Evolutionary conservation across 768 basidiomycete genomes (phyloP).

Genomic region (Lactifluus pinguis): DNA sequence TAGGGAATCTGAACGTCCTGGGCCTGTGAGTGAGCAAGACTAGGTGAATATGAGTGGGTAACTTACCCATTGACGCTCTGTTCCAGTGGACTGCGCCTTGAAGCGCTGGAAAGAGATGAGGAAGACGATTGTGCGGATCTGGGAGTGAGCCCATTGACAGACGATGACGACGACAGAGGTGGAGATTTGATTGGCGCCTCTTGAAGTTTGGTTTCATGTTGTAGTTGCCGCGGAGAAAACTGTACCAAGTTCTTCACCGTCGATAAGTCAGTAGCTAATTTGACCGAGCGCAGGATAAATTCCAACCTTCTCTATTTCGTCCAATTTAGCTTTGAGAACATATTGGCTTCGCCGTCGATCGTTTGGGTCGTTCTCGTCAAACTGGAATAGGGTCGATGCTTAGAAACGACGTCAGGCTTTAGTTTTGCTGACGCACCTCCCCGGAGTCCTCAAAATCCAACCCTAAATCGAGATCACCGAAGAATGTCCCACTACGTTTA

Average conservation of each 20-base stretch:
- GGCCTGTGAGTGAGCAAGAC: neutral
- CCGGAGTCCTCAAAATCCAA: constrained; percentile 35
- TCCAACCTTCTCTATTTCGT: constrained; percentile 67
- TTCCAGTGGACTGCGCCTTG: neutral
- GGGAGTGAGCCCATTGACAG: constrained; percentile 11
- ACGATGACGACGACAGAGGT: constrained; percentile 11
- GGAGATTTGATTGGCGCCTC: constrained; percentile 8
- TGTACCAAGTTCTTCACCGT: constrained; percentile 47
- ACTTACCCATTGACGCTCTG: constrained; percentile 9
- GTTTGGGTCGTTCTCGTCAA: constrained; percentile 61
- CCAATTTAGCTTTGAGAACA: constrained; percentile 63
- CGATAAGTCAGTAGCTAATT: neutral
- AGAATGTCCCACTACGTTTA: constrained; percentile 38
- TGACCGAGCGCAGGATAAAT: constrained; percentile 1
- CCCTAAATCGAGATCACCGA: constrained; percentile 39
- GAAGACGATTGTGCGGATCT: neutral
- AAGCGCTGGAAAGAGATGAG: neutral
- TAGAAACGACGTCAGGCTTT: constrained; percentile 3
- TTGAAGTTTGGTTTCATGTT: constrained; percentile 7
- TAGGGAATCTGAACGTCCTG: neutral
- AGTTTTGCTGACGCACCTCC: constrained; percentile 21
- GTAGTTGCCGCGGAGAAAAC: constrained; percentile 47
- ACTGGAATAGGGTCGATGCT: constrained; percentile 31
- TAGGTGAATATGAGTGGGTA: neutral
- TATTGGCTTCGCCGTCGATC: constrained; percentile 69